Evolutionary conservation across 768 basidiomycete species (phyloP), one percentile per base, ranked within the genome.

Genomic region (Boletus tomentosulus): DNA sequence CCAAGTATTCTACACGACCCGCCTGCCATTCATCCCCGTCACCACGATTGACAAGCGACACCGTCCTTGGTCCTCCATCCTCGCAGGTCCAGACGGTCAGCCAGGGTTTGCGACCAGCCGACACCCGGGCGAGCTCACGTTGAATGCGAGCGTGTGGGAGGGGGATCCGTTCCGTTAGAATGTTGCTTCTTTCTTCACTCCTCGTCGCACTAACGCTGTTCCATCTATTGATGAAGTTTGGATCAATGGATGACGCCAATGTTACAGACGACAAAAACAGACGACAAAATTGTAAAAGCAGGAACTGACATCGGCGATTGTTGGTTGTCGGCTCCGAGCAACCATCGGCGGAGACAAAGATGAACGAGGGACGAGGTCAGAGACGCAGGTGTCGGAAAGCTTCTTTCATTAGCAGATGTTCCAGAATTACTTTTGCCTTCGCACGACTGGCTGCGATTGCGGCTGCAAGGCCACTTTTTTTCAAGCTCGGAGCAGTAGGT

Each of bases 381-480:
- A 27, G 27, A 27, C 27, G 91, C 89, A 55, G 89, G 19, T 19
- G 19, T 19, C 19, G 19, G 19, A 19, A 19, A 19, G 19, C 19
- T 19, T 19, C 19, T 19, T 19, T 19, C 19, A 19, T 19, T 19
- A 19, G 19, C 19, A 19, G 19, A 19, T 19, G 19, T 19, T 19
- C 19, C 19, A 19, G 19, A 19, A 19, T 90, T 22, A 82, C 86
- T 63, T 85, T 92, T 15, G 90, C 89, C 66, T 91, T 95, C 15
- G 87, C 90, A 66, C 88, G 19, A 19, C 19, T 93, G 19, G 93
- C 92, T 37, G 92, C 92, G 62, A 95, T 89, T 25, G 90, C 84
- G 8, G 92, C 89, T 39, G 89, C 86, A 51, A 94, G 76, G 54
- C 89, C 91, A 43, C 81, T 82, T 70, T 93, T 93, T 73, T 92